Conservation (phyloP, 129 eudicot genomes). For the Gnaphalium uliginosum region DNA sequence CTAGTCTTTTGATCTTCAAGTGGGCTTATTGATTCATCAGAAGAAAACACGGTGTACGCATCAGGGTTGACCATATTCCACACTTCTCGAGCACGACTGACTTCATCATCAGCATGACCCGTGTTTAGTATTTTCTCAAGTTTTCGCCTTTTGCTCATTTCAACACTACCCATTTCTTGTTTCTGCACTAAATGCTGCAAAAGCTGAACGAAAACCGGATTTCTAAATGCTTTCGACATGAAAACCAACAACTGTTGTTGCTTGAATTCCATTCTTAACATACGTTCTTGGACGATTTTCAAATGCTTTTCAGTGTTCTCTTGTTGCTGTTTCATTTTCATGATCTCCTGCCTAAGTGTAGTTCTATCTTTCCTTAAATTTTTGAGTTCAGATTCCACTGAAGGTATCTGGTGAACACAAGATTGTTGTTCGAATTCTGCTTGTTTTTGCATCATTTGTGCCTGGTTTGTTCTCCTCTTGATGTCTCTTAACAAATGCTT, state of each 20-base stretch:
- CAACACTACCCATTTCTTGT: constrained; percentile 30
- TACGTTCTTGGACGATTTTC: constrained; percentile 44
- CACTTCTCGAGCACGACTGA: constrained; percentile 39
- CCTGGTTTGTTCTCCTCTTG: constrained; percentile 51
- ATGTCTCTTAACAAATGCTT: constrained; percentile 68
- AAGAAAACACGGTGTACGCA: constrained; percentile 29
- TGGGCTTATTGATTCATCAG: constrained; percentile 47
- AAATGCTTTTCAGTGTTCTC: constrained; percentile 43
- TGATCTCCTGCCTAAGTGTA: constrained; percentile 45
- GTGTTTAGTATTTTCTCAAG: constrained; percentile 21
- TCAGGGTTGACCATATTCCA: constrained; percentile 42
- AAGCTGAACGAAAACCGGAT: constrained; percentile 46
- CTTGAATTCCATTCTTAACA: constrained; percentile 47
- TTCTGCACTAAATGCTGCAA: constrained; percentile 45
- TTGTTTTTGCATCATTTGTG: constrained; percentile 36
- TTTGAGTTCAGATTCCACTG: constrained; percentile 52
- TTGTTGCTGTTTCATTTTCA: constrained; percentile 60
- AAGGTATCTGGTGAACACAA: constrained; percentile 14
- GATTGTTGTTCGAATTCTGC: constrained; percentile 20
- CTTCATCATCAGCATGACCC: constrained; percentile 12
- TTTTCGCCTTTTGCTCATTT: constrained; percentile 45
- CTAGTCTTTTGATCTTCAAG: constrained; percentile 32
- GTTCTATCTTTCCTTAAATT: constrained; percentile 44
- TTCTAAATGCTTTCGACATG: constrained; percentile 54
- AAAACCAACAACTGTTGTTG: constrained; percentile 52